A percentile compares a stretch with the other conserved stretches of the same genome.
Evolutionary conservation across 2,329 filamentous ascomycete genomes (phyloP).

Genomic region (Fusarium sp.): DNA sequence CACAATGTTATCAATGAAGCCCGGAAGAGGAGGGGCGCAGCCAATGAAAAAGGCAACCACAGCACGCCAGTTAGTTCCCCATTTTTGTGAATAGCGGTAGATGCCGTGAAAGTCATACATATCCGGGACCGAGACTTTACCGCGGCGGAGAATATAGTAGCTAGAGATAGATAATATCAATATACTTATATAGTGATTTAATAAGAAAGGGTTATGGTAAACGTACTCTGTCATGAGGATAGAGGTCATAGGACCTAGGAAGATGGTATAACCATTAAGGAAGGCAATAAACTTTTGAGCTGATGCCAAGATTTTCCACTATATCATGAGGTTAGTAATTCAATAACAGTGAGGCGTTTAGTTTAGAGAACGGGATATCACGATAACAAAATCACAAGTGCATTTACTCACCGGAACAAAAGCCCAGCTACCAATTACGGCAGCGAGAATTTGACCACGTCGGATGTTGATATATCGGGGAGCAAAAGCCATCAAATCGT

Average conservation of each 20-base stretch:
- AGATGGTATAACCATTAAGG: slow-evolving; percentile 8
- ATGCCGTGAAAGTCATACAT: slow-evolving; percentile 14
- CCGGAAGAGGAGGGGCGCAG: slow-evolving; percentile 11
- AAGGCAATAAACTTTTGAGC: slow-evolving; percentile 11
- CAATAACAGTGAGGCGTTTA: rapidly evolving
- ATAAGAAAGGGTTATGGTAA: rapidly evolving
- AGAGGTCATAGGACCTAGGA: slow-evolving; percentile 14
- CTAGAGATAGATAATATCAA: neutral
- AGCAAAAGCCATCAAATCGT: slow-evolving; percentile 18
- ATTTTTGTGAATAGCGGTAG: slow-evolving; percentile 14
- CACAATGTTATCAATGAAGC: slow-evolving; percentile 9
- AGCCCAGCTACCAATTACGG: slow-evolving; percentile 3
- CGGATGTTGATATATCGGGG: slow-evolving; percentile 18
- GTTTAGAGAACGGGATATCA: neutral
- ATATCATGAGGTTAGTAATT: neutral
- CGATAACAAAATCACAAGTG: too few relatives aligned
- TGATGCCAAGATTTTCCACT: slow-evolving; percentile 14
- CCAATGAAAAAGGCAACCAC: slow-evolving; percentile 11
- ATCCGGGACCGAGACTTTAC: slow-evolving; percentile 8
- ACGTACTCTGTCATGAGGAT: slow-evolving; percentile 13
- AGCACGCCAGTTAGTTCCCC: slow-evolving; percentile 16
- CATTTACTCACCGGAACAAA: slow-evolving; percentile 5
- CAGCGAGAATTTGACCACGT: slow-evolving; percentile 12
- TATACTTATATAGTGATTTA: neutral
- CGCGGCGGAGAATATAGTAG: slow-evolving; percentile 7